A percentile compares a stretch with the other conserved stretches of the same genome.
Evolutionary conservation across 2,329 filamentous ascomycete genomes (phyloP).

Genomic region (Dothistroma septosporum): DNA sequence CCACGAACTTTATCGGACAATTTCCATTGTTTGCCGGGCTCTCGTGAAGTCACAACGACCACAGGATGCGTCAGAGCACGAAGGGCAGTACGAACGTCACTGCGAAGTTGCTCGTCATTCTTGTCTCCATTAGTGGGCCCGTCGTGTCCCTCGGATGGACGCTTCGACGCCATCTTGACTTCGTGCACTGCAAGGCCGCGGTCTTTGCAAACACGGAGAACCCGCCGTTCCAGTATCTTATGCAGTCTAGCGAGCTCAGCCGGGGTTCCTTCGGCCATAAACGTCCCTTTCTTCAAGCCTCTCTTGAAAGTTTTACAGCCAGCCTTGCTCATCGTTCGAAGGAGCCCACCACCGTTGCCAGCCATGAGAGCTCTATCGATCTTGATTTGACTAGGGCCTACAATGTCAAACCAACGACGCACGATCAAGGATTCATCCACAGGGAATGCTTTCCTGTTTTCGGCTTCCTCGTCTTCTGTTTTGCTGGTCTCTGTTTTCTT

Average conservation of each 20-base stretch:
- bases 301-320: background rate
- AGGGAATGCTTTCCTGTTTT: background rate
- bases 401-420: background rate
- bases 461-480: background rate
- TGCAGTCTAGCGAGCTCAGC: background rate
- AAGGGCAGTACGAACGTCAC: slow-evolving; percentile 23
- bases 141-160: background rate
- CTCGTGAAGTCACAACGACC: slow-evolving; percentile 49
- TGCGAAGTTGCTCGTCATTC: slow-evolving; percentile 1
- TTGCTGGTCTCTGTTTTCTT: background rate
- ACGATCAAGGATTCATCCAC: background rate
- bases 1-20: background rate
- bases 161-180: background rate
- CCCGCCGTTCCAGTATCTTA: background rate
- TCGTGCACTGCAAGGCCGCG: background rate
- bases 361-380: background rate
- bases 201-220: background rate
- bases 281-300: background rate
- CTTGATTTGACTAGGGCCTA: background rate
- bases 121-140: background rate
- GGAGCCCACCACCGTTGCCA: background rate
- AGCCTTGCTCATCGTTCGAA: background rate
- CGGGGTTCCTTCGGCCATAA: background rate
- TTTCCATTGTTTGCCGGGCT: slow-evolving; percentile 16
- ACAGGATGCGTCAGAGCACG: slow-evolving; percentile 55